phyloP scores from a whole-genome alignment of 208 protist genomes.

The Angomonas ambiguus region DNA sequence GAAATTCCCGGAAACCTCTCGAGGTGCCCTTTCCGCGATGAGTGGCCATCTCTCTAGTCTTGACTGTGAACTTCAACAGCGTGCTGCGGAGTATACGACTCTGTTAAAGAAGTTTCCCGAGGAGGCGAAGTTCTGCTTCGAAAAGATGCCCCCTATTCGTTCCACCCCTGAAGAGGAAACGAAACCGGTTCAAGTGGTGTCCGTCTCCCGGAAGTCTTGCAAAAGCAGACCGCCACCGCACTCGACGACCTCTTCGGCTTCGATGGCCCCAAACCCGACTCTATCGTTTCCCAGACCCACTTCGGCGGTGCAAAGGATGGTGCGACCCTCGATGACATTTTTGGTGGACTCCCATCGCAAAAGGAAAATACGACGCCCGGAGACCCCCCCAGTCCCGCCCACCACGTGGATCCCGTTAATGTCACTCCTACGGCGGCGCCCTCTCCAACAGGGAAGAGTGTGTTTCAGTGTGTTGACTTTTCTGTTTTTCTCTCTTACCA shows the following conservation, averaged over 20 bases:
- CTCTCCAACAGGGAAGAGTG: background rate
- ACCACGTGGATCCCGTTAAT: slow-evolving; percentile 1
- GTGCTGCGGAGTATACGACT: slow-evolving; percentile 89
- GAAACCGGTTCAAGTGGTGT: slow-evolving; percentile 56
- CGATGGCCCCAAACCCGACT: slow-evolving; percentile 19
- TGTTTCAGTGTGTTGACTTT: slow-evolving; percentile 4
- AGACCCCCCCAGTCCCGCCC: background rate
- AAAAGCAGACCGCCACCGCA: slow-evolving; percentile 42
- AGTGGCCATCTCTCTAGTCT: slow-evolving; percentile 63
- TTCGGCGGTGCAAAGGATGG: background rate
- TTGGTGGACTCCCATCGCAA: background rate
- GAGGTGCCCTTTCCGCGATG: slow-evolving; percentile 46
- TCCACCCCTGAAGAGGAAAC: slow-evolving; percentile 20
- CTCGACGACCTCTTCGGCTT: slow-evolving; percentile 76
- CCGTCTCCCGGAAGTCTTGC: slow-evolving; percentile 41
- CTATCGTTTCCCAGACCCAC: background rate
- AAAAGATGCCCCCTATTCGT: slow-evolving; percentile 77
- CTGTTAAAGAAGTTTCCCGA: slow-evolving; percentile 74
- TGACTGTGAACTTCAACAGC: slow-evolving; percentile 93
- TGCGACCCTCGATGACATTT: slow-evolving; percentile 6
- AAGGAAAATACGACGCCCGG: background rate
- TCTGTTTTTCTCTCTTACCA: background rate
- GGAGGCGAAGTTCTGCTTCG: slow-evolving; percentile 66
- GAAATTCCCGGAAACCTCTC: slow-evolving; percentile 51
- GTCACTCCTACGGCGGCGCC: background rate